phyloP scores from a whole-genome alignment of 2,329 filamentous ascomycete species.

The Ophioceras dolichostomum region DNA sequence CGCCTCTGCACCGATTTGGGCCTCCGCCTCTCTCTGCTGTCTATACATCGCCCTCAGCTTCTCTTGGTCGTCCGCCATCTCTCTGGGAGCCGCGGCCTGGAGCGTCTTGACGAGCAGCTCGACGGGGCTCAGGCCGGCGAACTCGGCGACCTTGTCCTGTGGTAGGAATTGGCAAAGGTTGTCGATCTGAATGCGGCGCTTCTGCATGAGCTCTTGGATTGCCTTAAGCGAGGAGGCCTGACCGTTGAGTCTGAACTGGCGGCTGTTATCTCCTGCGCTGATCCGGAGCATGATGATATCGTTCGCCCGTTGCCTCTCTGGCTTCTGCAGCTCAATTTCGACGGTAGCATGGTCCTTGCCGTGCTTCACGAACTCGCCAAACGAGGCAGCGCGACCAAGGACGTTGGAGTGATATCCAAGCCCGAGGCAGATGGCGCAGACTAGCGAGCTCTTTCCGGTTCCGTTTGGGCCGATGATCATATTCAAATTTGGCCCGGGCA shows the following conservation, averaged over 20 bases:
- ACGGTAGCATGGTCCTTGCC: constrained; percentile 66
- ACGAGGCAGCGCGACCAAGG: constrained; percentile 72
- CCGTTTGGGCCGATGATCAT: constrained; percentile 99
- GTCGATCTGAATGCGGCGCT: constrained; percentile 86
- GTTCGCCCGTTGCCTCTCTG: constrained; percentile 48
- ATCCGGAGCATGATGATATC: constrained; percentile 66
- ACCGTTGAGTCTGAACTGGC: constrained; percentile 67
- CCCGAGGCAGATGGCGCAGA: constrained; percentile 91
- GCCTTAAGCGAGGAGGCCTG: constrained; percentile 47
- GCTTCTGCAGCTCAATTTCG: constrained; percentile 77
- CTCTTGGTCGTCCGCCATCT: constrained; percentile 71
- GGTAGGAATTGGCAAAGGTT: constrained; percentile 96
- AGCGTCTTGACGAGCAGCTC: constrained; percentile 78
- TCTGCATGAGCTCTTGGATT: constrained; percentile 54
- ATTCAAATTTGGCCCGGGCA: constrained; percentile 83
- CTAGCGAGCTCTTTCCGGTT: constrained; percentile 92
- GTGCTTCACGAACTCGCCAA: constrained; percentile 90
- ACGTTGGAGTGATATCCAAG: constrained; percentile 74
- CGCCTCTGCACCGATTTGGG: constrained; percentile 42
- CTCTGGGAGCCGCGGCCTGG: constrained; percentile 68
- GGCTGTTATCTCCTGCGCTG: constrained; percentile 68
- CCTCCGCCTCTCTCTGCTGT: constrained; percentile 52
- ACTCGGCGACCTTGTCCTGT: constrained; percentile 91
- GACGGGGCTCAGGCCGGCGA: constrained; percentile 70
- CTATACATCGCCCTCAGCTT: constrained; percentile 59